Evolutionary conservation across 2,329 filamentous ascomycete species (phyloP).

Genomic region (Curvularia sp.): DNA sequence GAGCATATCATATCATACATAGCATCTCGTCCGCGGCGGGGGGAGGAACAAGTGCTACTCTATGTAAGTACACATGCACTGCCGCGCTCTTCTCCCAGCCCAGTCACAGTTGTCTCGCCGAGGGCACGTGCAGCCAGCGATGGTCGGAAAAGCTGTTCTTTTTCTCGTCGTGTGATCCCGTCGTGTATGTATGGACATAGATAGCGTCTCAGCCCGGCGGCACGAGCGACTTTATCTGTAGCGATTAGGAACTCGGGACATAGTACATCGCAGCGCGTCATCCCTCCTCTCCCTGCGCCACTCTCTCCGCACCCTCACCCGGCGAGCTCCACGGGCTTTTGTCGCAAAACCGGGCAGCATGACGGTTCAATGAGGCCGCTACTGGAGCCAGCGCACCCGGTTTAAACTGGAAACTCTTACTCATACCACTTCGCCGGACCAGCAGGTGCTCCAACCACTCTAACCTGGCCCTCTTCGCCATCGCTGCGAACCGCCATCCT

Average conservation of each 20-base stretch:
- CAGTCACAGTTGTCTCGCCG: neutral
- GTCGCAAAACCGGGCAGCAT: constrained; percentile 28
- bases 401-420: constrained; percentile 38
- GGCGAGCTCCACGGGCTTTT: constrained; percentile 30
- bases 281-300: constrained; percentile 30
- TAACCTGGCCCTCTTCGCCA: constrained; percentile 37
- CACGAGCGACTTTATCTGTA: constrained; percentile 36
- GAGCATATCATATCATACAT: neutral
- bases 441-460: constrained; percentile 44
- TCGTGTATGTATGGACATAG: neutral
- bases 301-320: constrained; percentile 32
- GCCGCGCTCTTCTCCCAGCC: constrained; percentile 1
- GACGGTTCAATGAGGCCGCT: constrained; percentile 29
- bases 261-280: constrained; percentile 38
- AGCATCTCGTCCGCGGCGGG: neutral
- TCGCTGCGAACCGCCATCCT: constrained; percentile 28
- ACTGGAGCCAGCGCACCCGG: constrained; percentile 48
- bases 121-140: constrained; percentile 13
- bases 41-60: neutral
- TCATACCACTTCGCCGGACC: constrained; percentile 39
- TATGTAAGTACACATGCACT: neutral
- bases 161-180: constrained; percentile 37
- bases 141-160: constrained; percentile 4
- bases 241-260: constrained; percentile 35
- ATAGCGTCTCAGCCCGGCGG: constrained; percentile 26